A percentile compares a stretch with the other conserved stretches of the same genome.
Evolutionary conservation across 805 yeast species (phyloP).

Genomic region (Ogataea paradorogensis): DNA sequence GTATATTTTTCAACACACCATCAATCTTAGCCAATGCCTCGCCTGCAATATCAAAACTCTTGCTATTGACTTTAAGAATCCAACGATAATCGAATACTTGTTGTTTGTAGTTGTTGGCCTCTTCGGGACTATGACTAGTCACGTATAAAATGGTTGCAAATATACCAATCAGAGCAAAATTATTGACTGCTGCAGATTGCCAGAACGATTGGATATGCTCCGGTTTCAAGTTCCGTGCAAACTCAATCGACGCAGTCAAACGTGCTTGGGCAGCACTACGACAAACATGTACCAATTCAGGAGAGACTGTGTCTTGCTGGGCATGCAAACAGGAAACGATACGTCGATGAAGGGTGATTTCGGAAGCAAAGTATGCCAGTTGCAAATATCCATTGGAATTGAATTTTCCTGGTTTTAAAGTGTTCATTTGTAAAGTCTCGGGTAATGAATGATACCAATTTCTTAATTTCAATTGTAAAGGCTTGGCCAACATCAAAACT

Average conservation of each 20-base stretch:
- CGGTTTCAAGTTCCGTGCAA: conserved; percentile 68
- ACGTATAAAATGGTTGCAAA: conserved; percentile 80
- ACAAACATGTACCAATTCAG: conserved; percentile 62
- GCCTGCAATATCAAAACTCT: conserved; percentile 75
- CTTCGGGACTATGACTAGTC: conserved; percentile 61
- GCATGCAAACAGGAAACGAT: conserved; percentile 55
- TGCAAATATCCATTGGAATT: conserved; percentile 79
- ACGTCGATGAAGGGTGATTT: conserved; percentile 78
- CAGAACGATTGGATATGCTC: conserved; percentile 88
- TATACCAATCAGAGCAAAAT: conserved; percentile 79
- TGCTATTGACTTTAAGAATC: conserved; percentile 69
- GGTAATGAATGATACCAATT: conserved; percentile 79
- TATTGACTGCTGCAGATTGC: conserved; percentile 79
- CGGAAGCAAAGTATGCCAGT: conserved; percentile 85
- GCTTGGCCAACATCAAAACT: conserved; percentile 75
- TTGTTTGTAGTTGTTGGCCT: conserved; percentile 60
- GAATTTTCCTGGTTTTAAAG: conserved; percentile 56
- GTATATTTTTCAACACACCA: conserved; percentile 68
- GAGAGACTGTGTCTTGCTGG: conserved; percentile 37
- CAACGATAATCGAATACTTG: conserved; percentile 74
- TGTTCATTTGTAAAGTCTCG: conserved; percentile 57
- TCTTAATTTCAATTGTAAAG: conserved; percentile 66
- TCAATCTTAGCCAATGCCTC: conserved; percentile 72
- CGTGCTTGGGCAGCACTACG: conserved; percentile 84
- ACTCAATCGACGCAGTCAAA: conserved; percentile 76